These are phyloP conservation scores for Taphrina populina DNA, from an alignment of 1,139 yeast species.

Conservation along the genomic window DNA sequence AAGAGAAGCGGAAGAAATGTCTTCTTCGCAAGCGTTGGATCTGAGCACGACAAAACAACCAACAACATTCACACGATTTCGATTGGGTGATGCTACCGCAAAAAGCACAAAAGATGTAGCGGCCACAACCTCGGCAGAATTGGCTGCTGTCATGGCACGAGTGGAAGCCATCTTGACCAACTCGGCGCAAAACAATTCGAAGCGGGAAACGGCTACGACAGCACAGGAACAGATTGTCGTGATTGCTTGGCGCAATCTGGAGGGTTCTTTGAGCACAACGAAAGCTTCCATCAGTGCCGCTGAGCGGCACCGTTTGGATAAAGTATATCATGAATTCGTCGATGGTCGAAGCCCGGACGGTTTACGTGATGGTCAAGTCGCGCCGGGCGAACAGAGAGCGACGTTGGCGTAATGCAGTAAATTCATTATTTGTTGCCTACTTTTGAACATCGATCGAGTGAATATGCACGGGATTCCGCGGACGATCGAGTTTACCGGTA, in stretches of 20 bases:
- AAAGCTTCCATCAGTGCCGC: slow-evolving; percentile 80
- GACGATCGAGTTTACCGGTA: slow-evolving; percentile 44
- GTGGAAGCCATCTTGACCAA: slow-evolving; percentile 31
- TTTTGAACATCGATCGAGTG: slow-evolving; percentile 34
- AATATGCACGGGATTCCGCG: slow-evolving; percentile 45
- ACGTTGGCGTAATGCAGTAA: slow-evolving; percentile 8
- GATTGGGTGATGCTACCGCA: neutral
- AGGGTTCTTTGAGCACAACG: slow-evolving; percentile 69
- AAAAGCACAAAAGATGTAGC: neutral
- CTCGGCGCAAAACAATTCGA: neutral
- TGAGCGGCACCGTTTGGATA: slow-evolving; percentile 63
- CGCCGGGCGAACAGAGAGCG: slow-evolving; percentile 18
- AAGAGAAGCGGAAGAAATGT: slow-evolving; percentile 9
- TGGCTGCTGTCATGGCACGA: slow-evolving; percentile 21
- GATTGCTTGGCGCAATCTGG: slow-evolving; percentile 58
- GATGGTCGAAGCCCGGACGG: slow-evolving; percentile 74
- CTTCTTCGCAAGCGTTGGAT: neutral
- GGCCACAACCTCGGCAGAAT: slow-evolving; percentile 16
- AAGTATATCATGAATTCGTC: slow-evolving; percentile 70
- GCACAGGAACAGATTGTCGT: slow-evolving; percentile 41
- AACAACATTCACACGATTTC: slow-evolving; percentile 19
- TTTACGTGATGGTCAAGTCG: slow-evolving; percentile 68
- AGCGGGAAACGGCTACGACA: neutral
- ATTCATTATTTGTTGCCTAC: neutral
- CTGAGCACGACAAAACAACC: neutral